Percentiles rank a stretch among this genome's conserved stretches.
Evolutionary conservation across 345 rosid genomes (phyloP).

Genomic region (Lepidium didymum): DNA sequence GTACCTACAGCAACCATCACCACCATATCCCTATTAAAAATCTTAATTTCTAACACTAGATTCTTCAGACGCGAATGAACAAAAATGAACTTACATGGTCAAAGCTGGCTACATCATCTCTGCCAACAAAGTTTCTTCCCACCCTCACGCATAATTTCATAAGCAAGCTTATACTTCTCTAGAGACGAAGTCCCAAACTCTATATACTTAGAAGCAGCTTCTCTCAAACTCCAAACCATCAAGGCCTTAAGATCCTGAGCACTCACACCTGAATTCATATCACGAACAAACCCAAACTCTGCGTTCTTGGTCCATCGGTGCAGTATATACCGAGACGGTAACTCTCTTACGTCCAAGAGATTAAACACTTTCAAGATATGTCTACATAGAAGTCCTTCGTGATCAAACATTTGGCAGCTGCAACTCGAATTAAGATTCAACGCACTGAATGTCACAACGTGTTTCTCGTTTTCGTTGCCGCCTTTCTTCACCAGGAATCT

Average conservation of each 20-base stretch:
- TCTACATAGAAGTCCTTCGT: constrained; percentile 74
- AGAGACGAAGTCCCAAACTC: constrained; percentile 63
- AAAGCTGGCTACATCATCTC: constrained; percentile 29
- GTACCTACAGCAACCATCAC: constrained; percentile 2
- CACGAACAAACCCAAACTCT: constrained; percentile 51
- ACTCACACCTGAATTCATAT: constrained; percentile 49
- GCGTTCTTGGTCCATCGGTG: constrained; percentile 89
- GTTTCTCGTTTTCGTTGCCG: constrained; percentile 66
- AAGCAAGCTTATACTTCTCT: constrained; percentile 73
- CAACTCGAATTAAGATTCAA: constrained; percentile 60
- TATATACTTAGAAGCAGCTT: constrained; percentile 69
- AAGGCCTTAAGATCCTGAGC: constrained; percentile 56
- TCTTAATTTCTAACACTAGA: not conserved
- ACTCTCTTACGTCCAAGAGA: constrained; percentile 56
- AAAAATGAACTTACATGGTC: constrained; percentile 17
- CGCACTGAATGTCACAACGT: constrained; percentile 56
- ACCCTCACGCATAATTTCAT: constrained; percentile 79
- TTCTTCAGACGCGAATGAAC: not conserved
- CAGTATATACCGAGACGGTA: constrained; percentile 64
- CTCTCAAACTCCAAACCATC: constrained; percentile 90
- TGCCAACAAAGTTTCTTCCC: constrained; percentile 72
- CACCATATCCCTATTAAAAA: not conserved
- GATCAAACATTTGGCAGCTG: constrained; percentile 92
- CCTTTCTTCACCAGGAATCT: constrained; percentile 59
- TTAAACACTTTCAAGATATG: constrained; percentile 74